These are phyloP conservation scores for Fraxinus ornus DNA, from an alignment of 305 asterid genomes.

Conservation along the genomic window DNA sequence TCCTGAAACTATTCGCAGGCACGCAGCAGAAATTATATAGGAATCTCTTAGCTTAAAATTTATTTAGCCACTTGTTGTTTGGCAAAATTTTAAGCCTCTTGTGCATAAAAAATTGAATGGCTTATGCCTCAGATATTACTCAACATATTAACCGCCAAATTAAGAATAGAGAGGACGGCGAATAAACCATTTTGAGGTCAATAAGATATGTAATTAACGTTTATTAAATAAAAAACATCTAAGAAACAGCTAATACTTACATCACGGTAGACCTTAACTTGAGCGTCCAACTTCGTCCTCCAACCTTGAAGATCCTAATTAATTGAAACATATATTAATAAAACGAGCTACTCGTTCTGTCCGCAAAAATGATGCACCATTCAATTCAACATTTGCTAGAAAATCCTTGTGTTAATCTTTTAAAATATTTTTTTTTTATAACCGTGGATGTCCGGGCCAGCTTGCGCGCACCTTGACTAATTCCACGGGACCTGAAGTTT, in stretches of 20 bases:
- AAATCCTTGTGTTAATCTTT: neutral
- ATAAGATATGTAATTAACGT: neutral
- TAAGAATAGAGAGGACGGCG: neutral
- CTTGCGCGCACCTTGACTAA: too few species aligned
- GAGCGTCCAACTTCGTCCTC: constrained; percentile 78
- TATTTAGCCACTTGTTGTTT: neutral
- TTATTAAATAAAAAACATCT: neutral
- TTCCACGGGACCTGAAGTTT: too few species aligned
- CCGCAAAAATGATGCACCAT: neutral
- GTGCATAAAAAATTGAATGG: neutral
- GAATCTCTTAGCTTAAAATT: neutral
- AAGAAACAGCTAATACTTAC: constrained; percentile 41
- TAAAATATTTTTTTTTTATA: too few species aligned
- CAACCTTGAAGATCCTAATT: constrained; percentile 76
- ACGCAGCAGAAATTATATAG: neutral
- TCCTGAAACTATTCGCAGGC: neutral
- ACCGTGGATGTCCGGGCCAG: too few species aligned
- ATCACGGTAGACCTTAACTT: constrained; percentile 71
- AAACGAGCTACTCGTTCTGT: neutral
- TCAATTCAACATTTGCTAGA: too few species aligned
- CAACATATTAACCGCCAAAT: neutral
- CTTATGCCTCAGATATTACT: neutral
- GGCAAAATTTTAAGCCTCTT: neutral
- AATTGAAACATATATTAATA: neutral
- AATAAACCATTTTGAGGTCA: constrained; percentile 11